phyloP scores from a whole-genome alignment of 2,329 filamentous ascomycete species.

The Clarireedia paspali region DNA sequence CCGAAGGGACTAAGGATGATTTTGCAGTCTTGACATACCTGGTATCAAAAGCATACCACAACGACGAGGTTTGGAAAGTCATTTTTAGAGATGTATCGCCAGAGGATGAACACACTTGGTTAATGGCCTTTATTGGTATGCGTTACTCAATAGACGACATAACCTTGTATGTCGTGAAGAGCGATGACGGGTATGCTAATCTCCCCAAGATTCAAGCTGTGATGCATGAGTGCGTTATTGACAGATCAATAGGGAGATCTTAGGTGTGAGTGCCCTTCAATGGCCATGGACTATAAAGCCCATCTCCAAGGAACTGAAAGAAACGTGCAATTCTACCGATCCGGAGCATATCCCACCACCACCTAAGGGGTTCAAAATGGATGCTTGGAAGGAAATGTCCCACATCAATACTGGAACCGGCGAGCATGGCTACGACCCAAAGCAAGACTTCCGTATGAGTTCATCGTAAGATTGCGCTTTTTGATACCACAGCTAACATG shows the following conservation, averaged over 20 bases:
- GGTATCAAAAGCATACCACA: background rate
- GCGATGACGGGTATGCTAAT: background rate
- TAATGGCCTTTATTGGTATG: background rate
- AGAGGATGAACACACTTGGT: background rate
- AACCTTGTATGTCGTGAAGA: background rate
- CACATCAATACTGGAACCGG: background rate
- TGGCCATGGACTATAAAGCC: background rate
- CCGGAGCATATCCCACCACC: background rate
- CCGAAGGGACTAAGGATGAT: background rate
- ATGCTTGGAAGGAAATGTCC: background rate
- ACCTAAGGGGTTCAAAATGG: background rate
- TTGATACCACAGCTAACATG: background rate
- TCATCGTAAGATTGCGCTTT: too few relatives aligned
- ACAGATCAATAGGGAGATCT: background rate
- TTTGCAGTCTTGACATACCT: background rate
- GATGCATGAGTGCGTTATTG: background rate
- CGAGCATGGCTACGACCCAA: background rate
- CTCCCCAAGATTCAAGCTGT: too few relatives aligned
- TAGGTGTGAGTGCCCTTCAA: background rate
- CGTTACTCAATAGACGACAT: background rate
- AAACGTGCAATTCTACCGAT: background rate
- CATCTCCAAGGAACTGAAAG: background rate
- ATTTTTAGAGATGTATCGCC: too few relatives aligned
- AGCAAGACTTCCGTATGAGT: background rate
- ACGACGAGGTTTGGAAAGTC: background rate